Evolutionary conservation across 495 filamentous ascomycete species (phyloP).

Genomic region (Aspergillus sclerotioniger): DNA sequence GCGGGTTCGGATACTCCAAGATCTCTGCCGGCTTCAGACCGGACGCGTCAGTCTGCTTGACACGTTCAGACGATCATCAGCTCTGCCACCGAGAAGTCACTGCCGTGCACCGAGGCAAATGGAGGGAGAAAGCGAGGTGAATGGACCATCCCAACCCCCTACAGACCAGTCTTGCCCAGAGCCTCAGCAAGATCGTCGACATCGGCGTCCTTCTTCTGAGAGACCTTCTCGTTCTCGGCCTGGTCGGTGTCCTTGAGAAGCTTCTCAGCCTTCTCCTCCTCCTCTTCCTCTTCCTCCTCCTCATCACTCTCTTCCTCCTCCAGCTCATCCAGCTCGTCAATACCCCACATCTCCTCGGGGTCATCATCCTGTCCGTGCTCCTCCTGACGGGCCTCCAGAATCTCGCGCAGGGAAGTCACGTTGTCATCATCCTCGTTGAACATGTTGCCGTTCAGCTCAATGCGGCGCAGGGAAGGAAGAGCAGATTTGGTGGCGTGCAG

Average conservation of each 20-base stretch:
- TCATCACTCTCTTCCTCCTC: slow-evolving; percentile 70
- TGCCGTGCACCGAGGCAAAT: background rate
- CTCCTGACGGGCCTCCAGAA: slow-evolving; percentile 57
- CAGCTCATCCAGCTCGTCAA: slow-evolving; percentile 81
- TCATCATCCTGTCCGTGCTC: slow-evolving; percentile 49
- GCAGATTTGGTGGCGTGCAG: slow-evolving; percentile 58
- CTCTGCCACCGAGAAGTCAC: background rate
- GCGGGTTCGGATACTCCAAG: background rate
- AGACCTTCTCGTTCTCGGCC: slow-evolving; percentile 71
- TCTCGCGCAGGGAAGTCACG: slow-evolving; percentile 49
- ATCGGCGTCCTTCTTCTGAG: slow-evolving; percentile 69
- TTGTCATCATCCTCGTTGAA: slow-evolving; percentile 80
- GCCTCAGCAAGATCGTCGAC: slow-evolving; percentile 78
- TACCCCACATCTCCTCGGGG: slow-evolving; percentile 68
- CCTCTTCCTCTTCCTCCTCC: slow-evolving; percentile 66
- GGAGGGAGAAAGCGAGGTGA: background rate
- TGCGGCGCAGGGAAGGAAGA: slow-evolving; percentile 70
- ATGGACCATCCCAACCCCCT: background rate
- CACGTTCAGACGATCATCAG: background rate
- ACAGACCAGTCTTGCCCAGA: slow-evolving; percentile 60
- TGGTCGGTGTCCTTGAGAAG: slow-evolving; percentile 66
- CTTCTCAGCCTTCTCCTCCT: slow-evolving; percentile 54
- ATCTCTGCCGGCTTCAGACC: background rate
- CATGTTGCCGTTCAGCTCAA: slow-evolving; percentile 95
- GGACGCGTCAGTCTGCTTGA: background rate